Base-by-base conservation (phyloP, 176 grass and related monocot genomes). In the Puya raimondii region DNA sequence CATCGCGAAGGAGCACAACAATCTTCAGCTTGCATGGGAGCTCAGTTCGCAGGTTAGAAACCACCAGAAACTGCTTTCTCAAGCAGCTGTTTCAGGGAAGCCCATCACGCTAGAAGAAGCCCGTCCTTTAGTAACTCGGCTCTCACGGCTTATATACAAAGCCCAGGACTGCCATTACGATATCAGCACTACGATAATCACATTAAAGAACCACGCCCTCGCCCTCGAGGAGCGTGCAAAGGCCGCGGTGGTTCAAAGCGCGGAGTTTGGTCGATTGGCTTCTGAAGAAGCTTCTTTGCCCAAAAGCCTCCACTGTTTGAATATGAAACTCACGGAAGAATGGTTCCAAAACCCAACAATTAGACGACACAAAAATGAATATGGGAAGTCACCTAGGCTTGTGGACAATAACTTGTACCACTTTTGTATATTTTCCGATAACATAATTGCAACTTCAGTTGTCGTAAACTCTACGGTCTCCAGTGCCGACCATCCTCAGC, bases 401-500 rank as follows among this genome's bases (percentile, higher is more conserved):
- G 85, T 94, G 53, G 95, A 99, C 70, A 99, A 94, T 78, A 99
- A 99, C 80, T 79, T 99, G 42, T 99, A 99, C 72, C 89, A 94
- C 64, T 94, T 99, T 26, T 88, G 87, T 85, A 85, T 99, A 79
- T 99, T 99, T 82, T 99, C 95, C 25, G 95, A 99, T 73, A 93
- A 99, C 71, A 78, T 99, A 53, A 74, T 94, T 42, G 85, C 89
- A 72, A 99, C 89, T 78, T 86, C 89, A 66, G 95, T 93, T 63
- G 95, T 94, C 71, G 75, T 99, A 77, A 99, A 99, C 77, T 93
- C 86, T 66, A 94, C 95, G 14, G 87, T 99, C 68, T 91, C 84
- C 47, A 99, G 90, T 84, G 95, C 95, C 68, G 91, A 99, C 78
- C 89, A 99, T 47, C 95, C 95, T 73, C 95, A 91, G 74, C 95